Evolutionary conservation across 1,284 basidiomycete species (phyloP).

Genomic region (Leccinum huronense): DNA sequence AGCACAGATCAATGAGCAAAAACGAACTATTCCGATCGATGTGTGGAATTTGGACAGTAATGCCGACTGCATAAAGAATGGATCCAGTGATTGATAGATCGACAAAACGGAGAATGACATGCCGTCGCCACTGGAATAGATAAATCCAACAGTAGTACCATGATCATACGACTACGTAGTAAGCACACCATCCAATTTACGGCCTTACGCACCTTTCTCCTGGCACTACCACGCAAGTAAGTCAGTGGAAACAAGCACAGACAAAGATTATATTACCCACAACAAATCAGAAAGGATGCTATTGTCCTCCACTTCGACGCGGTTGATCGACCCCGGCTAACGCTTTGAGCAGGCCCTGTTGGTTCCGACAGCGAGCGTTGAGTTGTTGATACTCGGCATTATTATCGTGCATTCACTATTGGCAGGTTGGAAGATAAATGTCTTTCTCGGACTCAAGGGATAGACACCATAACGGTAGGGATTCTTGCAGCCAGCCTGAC

Average conservation of each 20-base stretch:
- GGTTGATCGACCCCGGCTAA: slow-evolving; percentile 47
- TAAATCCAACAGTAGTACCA: slow-evolving; percentile 84
- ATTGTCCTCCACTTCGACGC: slow-evolving; percentile 75
- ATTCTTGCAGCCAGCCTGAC: slow-evolving; percentile 9
- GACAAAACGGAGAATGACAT: slow-evolving; percentile 5
- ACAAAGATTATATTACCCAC: slow-evolving; percentile 41
- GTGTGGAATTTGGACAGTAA: slow-evolving; percentile 79
- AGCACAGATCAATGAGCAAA: not conserved
- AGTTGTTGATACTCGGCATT: slow-evolving; percentile 22
- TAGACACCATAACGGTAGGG: slow-evolving; percentile 19
- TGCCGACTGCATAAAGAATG: slow-evolving; percentile 58
- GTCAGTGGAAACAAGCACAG: slow-evolving; percentile 9
- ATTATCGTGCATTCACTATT: slow-evolving; percentile 1
- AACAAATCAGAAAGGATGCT: slow-evolving; percentile 68
- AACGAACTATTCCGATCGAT: slow-evolving; percentile 88
- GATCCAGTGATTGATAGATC: not conserved
- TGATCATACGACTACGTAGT: slow-evolving; percentile 26
- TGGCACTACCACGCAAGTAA: slow-evolving; percentile 50
- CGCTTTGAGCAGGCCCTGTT: slow-evolving; percentile 62
- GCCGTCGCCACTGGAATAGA: slow-evolving; percentile 91
- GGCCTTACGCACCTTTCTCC: slow-evolving; percentile 53
- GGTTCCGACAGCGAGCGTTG: slow-evolving; percentile 56
- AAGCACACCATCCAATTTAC: slow-evolving; percentile 4
- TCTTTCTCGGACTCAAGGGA: slow-evolving; percentile 29
- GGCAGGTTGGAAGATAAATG: slow-evolving; percentile 12